Evolutionary conservation across 768 basidiomycete genomes (phyloP), one percentile per base, ranked within the genome.

Genomic region (Suillus tomentosus): DNA sequence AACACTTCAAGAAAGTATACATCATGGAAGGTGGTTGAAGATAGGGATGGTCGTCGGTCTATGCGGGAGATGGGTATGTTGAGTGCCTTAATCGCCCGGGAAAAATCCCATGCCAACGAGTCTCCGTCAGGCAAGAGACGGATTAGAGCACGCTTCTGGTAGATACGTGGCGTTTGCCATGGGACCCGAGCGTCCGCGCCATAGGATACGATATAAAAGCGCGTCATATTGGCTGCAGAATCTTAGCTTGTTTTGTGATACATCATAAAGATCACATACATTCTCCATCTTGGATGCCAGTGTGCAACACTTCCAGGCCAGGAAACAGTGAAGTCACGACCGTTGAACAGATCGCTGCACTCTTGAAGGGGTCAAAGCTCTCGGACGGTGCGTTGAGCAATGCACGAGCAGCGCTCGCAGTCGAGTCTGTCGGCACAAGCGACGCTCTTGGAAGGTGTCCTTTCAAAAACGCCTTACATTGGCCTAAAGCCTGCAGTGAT

Each of bases 311-410:
- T 54, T 89, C 83, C 40, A 93, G 75, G n/a, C 82, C 87, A 1
- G 82, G 75, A 65, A 90, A 89, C 47, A 90, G 68, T 14, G 79
- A 80, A 5, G 81, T 79, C 63, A 89, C 90, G 31, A 89, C 76
- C 31, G 79, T 81, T 11, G 92, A 92, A 69, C 89, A 91, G 63
- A 94, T 91, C 11, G 91, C 92, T 3, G 90, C 92, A 67, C 83
- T 84, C 64, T 81, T 79, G 7, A 74, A 71, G 9, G 81, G 77
- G 51, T 78, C 80, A 19, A 79, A 69, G 6, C 80, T 72, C 13
- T 84, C 75, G 13, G 77, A 73, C 55, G 66, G 66, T 3, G 62
- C n/a, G 2, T 67, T 73, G 5, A 82, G 66, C 11, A 79, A 62
- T 15, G 65, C 64, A 68, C 81, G 79, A 1, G 91, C 92, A 11